A percentile compares a stretch with the other conserved stretches of the same genome.
Evolutionary conservation across 2,329 filamentous ascomycete species (phyloP).

Genomic region (Aureobasidium leucospermi): DNA sequence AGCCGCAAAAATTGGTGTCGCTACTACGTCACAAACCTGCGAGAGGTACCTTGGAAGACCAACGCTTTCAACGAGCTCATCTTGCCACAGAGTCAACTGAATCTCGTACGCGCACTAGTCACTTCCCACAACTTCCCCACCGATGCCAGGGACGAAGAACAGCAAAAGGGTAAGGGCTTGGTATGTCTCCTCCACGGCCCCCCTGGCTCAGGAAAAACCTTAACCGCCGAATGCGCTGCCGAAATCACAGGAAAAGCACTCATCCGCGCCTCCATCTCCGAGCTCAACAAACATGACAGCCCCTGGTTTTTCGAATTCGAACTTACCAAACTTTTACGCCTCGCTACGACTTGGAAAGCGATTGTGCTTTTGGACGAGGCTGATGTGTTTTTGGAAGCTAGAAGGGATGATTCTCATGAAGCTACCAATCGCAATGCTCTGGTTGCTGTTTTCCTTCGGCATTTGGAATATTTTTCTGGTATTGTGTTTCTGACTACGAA

Average conservation of each 20-base stretch:
- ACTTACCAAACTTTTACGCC: background rate
- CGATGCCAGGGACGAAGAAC: background rate
- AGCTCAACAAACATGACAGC: background rate
- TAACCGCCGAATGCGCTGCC: conserved; percentile 21
- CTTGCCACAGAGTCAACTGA: background rate
- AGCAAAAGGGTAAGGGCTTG: conserved; percentile 31
- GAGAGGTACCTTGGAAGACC: background rate
- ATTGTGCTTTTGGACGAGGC: conserved; percentile 34
- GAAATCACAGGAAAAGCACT: conserved; percentile 12
- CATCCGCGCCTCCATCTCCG: background rate
- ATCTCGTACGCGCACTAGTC: background rate
- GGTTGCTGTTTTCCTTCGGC: conserved; percentile 30
- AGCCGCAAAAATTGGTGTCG: background rate
- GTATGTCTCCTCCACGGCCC: conserved; percentile 31
- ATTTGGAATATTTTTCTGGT: conserved; percentile 33
- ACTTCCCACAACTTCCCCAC: background rate
- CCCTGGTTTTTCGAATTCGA: background rate
- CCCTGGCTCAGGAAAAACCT: conserved; percentile 33
- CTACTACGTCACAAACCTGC: background rate
- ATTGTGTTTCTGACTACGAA: conserved; percentile 36
- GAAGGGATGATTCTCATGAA: background rate
- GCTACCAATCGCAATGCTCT: conserved; percentile 20
- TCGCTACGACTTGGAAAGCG: conserved; percentile 19
- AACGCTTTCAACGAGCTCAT: background rate
- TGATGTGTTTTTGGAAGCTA: conserved; percentile 28